These are phyloP conservation scores for Picea abies DNA, from an alignment of 83 land plant species.

Conservation along the genomic window DNA sequence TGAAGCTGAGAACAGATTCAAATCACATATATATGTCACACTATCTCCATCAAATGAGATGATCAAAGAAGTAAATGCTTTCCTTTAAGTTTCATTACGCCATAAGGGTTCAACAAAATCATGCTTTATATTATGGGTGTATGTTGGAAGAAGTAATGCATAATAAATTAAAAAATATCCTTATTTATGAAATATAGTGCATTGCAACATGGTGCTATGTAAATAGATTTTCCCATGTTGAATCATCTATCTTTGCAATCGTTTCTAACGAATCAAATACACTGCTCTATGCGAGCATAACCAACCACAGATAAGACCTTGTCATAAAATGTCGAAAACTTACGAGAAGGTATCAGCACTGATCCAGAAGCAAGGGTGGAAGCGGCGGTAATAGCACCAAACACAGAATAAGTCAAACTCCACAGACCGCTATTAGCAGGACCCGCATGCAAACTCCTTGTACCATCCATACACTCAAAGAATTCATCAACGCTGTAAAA, in stretches of 20 bases:
- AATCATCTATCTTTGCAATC: neutral
- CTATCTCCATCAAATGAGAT: no score
- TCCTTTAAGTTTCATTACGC: neutral
- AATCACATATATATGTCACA: no score
- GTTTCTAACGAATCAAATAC: neutral
- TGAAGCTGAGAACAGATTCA: no score
- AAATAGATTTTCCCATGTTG: neutral
- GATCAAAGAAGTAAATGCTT: neutral
- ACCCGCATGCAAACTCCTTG: conserved; percentile 58
- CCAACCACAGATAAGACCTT: neutral
- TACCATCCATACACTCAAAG: conserved; percentile 95
- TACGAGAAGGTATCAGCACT: conserved; percentile 59
- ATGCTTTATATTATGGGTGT: no score
- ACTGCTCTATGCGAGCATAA: neutral
- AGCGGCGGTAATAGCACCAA: conserved; percentile 84
- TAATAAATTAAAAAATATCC: neutral
- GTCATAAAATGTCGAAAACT: neutral
- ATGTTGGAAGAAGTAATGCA: neutral
- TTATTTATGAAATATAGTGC: neutral
- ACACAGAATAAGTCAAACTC: conserved; percentile 90
- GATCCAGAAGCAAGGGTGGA: conserved; percentile 84
- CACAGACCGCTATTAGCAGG: conserved; percentile 62
- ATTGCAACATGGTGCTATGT: neutral
- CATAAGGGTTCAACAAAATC: neutral
- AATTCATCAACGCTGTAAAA: conserved; percentile 84